Evolutionary conservation across 176 grass and related monocot species (phyloP).

Genomic region (Saccharum spontaneum): DNA sequence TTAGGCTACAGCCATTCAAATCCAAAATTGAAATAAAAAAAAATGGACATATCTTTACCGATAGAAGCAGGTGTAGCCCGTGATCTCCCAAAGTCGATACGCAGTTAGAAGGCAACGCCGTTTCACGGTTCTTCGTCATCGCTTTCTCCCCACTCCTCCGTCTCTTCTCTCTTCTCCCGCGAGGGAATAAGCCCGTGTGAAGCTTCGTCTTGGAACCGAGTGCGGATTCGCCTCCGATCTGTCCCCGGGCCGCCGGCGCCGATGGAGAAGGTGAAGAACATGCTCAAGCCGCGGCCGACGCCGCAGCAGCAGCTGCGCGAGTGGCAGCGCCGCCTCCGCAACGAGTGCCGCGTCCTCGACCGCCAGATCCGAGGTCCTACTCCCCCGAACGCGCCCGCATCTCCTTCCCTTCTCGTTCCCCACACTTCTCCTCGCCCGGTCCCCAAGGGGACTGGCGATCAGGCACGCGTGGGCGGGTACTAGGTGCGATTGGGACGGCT

Average conservation of each 20-base stretch:
- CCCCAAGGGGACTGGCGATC: not conserved
- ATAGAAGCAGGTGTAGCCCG: too few species aligned
- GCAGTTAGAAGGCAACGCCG: not conserved
- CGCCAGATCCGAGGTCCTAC: slow-evolving; percentile 84
- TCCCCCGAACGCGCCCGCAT: not conserved
- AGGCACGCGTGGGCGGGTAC: not conserved
- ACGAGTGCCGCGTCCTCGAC: slow-evolving; percentile 77
- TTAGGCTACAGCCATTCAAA: too few species aligned
- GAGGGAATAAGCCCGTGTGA: slow-evolving; percentile 14
- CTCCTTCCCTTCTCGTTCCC: not conserved
- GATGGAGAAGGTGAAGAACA: slow-evolving; percentile 76
- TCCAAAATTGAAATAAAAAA: too few species aligned
- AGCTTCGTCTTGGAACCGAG: not conserved
- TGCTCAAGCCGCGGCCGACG: slow-evolving; percentile 72
- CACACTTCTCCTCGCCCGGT: too few species aligned
- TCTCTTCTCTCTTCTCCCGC: not conserved
- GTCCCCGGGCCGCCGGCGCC: not conserved
- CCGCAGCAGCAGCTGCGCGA: slow-evolving; percentile 84
- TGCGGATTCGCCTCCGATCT: not conserved
- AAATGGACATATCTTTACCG: too few species aligned
- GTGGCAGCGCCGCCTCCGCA: slow-evolving; percentile 92
- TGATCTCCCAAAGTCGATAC: too few species aligned
- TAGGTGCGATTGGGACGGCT: not conserved
- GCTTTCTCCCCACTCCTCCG: not conserved
- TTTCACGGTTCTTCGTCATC: not conserved